phyloP scores from a whole-genome alignment of 331 rosid species.

The Quercus lobata region DNA sequence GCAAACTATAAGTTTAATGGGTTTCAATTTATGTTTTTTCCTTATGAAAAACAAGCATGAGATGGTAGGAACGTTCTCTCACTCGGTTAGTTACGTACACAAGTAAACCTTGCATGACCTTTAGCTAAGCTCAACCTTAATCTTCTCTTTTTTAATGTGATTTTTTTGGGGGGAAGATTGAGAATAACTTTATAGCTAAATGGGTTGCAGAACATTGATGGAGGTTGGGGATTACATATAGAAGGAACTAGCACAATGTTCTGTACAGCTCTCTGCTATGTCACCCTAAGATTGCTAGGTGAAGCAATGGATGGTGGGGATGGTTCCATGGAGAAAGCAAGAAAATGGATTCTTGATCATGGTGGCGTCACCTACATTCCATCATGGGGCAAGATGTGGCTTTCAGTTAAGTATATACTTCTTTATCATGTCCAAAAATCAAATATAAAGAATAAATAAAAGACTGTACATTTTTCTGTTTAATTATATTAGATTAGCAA shows the following conservation, averaged over 20 bases:
- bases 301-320: conserved; percentile 44
- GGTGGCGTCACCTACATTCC: conserved; percentile 50
- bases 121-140: too few relatives aligned
- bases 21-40: too few relatives aligned
- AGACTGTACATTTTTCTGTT: too few relatives aligned
- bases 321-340: conserved; percentile 41
- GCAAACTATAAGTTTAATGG: too few relatives aligned
- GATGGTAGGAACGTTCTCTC: too few relatives aligned
- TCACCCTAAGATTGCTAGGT: conserved; percentile 51
- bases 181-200: neutral
- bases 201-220: conserved; percentile 42
- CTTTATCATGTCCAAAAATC: neutral
- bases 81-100: too few relatives aligned
- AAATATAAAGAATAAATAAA: neutral
- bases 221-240: conserved; percentile 77
- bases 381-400: conserved; percentile 66
- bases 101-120: too few relatives aligned
- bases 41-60: too few relatives aligned
- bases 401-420: conserved; percentile 28
- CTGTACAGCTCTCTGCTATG: conserved; percentile 46
- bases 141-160: too few relatives aligned
- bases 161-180: neutral
- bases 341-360: conserved; percentile 55
- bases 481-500: too few relatives aligned
- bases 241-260: conserved; percentile 66